Evolutionary conservation across 345 rosid species (phyloP).

Genomic region (Stellera chamaejasme): DNA sequence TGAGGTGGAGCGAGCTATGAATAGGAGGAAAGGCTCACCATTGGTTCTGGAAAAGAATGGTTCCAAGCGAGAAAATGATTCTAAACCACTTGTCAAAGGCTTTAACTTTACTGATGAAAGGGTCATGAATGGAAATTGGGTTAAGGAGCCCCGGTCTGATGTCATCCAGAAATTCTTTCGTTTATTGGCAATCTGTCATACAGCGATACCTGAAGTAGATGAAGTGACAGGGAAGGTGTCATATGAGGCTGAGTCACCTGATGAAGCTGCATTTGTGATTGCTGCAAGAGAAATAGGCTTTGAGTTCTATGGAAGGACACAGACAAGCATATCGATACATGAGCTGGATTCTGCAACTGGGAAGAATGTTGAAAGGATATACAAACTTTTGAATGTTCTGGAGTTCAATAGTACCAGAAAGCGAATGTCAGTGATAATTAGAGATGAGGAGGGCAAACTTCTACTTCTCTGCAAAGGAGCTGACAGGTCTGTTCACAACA

Average conservation of each 20-base stretch:
- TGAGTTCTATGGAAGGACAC: slow-evolving; percentile 73
- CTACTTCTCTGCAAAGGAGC: slow-evolving; percentile 80
- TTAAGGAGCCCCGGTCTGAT: slow-evolving; percentile 47
- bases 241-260: slow-evolving; percentile 96
- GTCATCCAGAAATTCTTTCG: slow-evolving; percentile 65
- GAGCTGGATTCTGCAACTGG: slow-evolving; percentile 54
- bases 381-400: slow-evolving; percentile 54
- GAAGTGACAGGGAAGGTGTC: slow-evolving; percentile 53
- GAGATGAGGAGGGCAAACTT: slow-evolving; percentile 61
- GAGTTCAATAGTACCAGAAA: slow-evolving; percentile 87
- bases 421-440: slow-evolving; percentile 90
- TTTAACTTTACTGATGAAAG: slow-evolving; percentile 85
- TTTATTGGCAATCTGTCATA: slow-evolving; percentile 75
- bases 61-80: slow-evolving; percentile 21
- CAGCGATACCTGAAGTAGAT: slow-evolving; percentile 88
- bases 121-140: slow-evolving; percentile 76
- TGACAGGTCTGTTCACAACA: slow-evolving; percentile 56
- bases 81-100: slow-evolving; percentile 44
- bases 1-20: slow-evolving; percentile 80
- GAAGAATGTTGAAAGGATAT: slow-evolving; percentile 63
- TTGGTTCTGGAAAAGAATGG: slow-evolving; percentile 30
- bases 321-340: slow-evolving; percentile 45
- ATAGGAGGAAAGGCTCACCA: slow-evolving; percentile 42
- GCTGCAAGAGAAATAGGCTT: slow-evolving; percentile 95
- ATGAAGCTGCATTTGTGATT: slow-evolving; percentile 93